Evolutionary conservation across 1,284 basidiomycete species (phyloP).

Genomic region (Pseudozyma pruni): DNA sequence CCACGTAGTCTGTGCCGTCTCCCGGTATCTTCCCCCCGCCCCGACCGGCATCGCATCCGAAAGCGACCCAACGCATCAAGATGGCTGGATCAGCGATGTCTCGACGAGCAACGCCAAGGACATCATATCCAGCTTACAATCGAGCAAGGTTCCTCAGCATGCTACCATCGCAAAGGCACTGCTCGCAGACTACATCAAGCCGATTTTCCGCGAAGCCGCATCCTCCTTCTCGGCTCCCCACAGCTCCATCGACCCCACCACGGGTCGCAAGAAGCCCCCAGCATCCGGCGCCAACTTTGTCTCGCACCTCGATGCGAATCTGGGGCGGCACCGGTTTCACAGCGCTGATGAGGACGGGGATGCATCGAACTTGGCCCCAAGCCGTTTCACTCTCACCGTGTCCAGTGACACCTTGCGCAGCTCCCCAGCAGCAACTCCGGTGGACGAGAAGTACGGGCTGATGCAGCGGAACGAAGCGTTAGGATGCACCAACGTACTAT

Average conservation of each 20-base stretch:
- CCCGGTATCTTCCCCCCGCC: slow-evolving; percentile 5
- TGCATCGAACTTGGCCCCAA: slow-evolving; percentile 17
- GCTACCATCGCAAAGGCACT: slow-evolving; percentile 10
- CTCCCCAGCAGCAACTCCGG: too few species aligned
- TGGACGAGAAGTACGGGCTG: background rate
- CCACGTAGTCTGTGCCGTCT: slow-evolving; percentile 23
- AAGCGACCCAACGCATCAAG: background rate
- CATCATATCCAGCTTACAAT: background rate
- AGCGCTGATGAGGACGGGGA: slow-evolving; percentile 19
- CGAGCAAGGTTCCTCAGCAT: background rate
- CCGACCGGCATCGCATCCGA: background rate
- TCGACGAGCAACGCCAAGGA: background rate
- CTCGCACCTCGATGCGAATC: slow-evolving; percentile 19
- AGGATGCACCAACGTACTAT: slow-evolving; percentile 32
- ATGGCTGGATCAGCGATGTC: slow-evolving; percentile 15
- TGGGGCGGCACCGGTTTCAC: slow-evolving; percentile 31
- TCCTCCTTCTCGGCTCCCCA: slow-evolving; percentile 13
- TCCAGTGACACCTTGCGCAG: background rate
- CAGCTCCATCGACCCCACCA: slow-evolving; percentile 16
- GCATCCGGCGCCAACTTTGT: slow-evolving; percentile 11
- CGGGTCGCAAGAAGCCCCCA: slow-evolving; percentile 21
- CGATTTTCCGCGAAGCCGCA: slow-evolving; percentile 24
- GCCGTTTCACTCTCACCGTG: slow-evolving; percentile 8
- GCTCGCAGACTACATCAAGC: slow-evolving; percentile 35
- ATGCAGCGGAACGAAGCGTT: slow-evolving; percentile 28